phyloP scores from a whole-genome alignment of 441 rosid genomes.

The Adansonia madagascariensis region DNA sequence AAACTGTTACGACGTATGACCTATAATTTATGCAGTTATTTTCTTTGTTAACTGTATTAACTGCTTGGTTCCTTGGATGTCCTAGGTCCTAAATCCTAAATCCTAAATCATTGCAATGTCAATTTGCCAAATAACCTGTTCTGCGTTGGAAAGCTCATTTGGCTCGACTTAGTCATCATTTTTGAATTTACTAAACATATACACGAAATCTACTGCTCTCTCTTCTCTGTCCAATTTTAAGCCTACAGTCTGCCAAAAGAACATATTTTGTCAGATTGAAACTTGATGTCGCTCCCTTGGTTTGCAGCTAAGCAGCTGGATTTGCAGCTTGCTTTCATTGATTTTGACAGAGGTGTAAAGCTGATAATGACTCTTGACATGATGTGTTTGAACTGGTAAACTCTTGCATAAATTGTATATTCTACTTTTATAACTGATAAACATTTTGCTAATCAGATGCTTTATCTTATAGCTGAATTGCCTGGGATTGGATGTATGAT shows the following conservation, averaged over 20 bases:
- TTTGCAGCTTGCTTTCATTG: constrained; percentile 65
- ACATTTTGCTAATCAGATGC: constrained; percentile 24
- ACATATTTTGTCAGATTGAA: constrained; percentile 2
- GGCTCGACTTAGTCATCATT: neutral
- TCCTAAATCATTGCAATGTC: constrained; percentile 7
- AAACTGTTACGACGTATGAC: neutral
- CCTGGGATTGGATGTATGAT: constrained; percentile 9
- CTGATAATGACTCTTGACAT: constrained; percentile 60
- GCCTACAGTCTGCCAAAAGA: neutral
- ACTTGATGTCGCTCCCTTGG: constrained; percentile 23
- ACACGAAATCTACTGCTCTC: neutral
- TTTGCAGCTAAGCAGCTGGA: constrained; percentile 67
- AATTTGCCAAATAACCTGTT: neutral
- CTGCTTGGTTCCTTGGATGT: neutral
- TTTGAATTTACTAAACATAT: neutral
- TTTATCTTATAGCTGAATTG: constrained; percentile 11
- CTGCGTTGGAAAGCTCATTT: constrained; percentile 6
- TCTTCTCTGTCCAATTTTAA: neutral
- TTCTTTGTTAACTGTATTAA: neutral
- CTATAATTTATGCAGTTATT: neutral
- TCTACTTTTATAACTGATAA: constrained; percentile 13
- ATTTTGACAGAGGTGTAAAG: constrained; percentile 54
- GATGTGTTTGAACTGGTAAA: constrained; percentile 76
- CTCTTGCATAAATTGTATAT: constrained; percentile 23
- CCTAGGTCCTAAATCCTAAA: neutral